Evolutionary conservation across 2,329 filamentous ascomycete genomes (phyloP).

Genomic region (Ciborinia camelliae): DNA sequence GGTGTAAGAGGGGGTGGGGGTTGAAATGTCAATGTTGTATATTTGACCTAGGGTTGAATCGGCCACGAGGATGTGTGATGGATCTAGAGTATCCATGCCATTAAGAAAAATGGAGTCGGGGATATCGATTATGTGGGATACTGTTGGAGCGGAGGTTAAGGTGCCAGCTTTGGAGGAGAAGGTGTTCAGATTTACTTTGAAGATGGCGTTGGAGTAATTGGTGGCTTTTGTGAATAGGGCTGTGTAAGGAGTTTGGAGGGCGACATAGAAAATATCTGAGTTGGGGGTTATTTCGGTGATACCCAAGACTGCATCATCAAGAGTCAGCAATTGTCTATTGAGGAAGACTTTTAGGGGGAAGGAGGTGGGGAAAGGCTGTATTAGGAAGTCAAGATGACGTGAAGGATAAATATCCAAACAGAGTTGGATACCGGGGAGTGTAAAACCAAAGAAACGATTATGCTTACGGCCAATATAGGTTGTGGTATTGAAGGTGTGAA

Average conservation of each 20-base stretch:
- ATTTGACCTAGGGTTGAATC: constrained; percentile 30
- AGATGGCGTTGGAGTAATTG: constrained; percentile 26
- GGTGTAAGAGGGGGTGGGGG: constrained; percentile 28
- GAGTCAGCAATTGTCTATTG: background rate
- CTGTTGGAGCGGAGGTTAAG: background rate
- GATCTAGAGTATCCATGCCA: constrained; percentile 28
- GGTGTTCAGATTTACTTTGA: constrained; percentile 27
- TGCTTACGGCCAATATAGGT: constrained; percentile 2
- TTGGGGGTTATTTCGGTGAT: constrained; percentile 32
- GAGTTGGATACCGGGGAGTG: background rate
- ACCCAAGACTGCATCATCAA: constrained; percentile 6
- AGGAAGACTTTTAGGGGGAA: background rate
- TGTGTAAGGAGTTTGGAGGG: constrained; percentile 32
- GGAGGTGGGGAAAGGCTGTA: no score
- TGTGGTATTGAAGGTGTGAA: constrained; percentile 36
- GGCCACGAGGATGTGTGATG: constrained; percentile 25
- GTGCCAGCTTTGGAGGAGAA: constrained; percentile 9
- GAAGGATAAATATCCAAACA: background rate
- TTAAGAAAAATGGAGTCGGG: constrained; percentile 27
- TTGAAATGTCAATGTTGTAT: constrained; percentile 28
- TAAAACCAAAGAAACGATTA: background rate
- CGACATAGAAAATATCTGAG: constrained; percentile 34
- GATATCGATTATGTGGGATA: constrained; percentile 20
- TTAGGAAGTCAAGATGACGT: background rate
- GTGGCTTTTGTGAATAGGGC: constrained; percentile 30